Percentiles rank a stretch among this genome's conserved stretches.
phyloP scores from a whole-genome alignment of 148 eudicot species.

The Fagopyrum tataricum region DNA sequence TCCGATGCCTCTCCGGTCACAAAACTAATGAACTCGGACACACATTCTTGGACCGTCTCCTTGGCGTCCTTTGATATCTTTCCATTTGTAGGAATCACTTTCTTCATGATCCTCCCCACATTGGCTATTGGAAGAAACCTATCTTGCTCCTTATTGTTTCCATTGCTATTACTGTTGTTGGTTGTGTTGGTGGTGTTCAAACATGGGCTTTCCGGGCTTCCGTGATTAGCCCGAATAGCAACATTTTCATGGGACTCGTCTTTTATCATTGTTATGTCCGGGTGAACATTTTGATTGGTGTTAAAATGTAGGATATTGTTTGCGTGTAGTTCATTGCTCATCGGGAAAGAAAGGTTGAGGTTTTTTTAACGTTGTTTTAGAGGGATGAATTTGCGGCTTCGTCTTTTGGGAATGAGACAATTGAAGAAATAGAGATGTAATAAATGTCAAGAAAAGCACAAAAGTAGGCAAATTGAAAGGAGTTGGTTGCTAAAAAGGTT shows the following conservation, averaged over 20 bases:
- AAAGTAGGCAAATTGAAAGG: constrained; percentile 44
- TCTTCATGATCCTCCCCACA: constrained; percentile 75
- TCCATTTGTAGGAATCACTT: constrained; percentile 45
- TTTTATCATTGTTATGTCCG: constrained; percentile 19
- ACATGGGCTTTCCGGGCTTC: constrained; percentile 36
- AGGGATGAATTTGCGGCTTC: constrained; percentile 6
- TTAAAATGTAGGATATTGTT: constrained; percentile 12
- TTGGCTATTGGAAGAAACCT: constrained; percentile 65
- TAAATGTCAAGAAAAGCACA: constrained; percentile 35
- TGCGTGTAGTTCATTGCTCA: constrained; percentile 11
- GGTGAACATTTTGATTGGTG: constrained; percentile 1
- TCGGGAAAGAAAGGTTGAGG: neutral
- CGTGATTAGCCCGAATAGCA: constrained; percentile 19
- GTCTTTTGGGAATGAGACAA: constrained; percentile 10
- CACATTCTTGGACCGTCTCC: constrained; percentile 74
- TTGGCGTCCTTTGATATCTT: constrained; percentile 76
- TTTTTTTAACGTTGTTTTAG: constrained; percentile 10
- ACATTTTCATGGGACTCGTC: constrained; percentile 37
- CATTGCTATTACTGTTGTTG: constrained; percentile 15
- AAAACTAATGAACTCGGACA: constrained; percentile 73
- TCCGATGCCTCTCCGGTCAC: constrained; percentile 74
- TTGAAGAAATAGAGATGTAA: constrained; percentile 16
- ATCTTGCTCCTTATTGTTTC: constrained; percentile 50
- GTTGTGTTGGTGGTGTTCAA: constrained; percentile 16
- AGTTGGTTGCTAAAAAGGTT: constrained; percentile 3